These are phyloP conservation scores for Tremella fuciformis DNA, from an alignment of 768 basidiomycete genomes.

Conservation along the genomic window DNA sequence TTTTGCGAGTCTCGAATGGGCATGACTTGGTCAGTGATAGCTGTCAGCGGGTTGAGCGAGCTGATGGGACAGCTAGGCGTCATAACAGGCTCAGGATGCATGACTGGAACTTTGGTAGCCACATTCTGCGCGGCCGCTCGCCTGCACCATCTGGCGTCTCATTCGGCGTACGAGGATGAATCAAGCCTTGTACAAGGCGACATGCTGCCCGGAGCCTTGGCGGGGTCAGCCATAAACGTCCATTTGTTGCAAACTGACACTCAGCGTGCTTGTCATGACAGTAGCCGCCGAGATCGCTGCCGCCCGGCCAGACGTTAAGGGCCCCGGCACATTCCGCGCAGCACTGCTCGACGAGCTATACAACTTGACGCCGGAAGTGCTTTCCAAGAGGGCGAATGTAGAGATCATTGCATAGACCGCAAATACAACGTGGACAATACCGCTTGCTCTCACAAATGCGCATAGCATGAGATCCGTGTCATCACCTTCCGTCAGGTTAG, in stretches of 20 bases:
- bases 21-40: slow-evolving; percentile 52
- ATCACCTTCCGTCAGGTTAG: neutral
- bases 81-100: slow-evolving; percentile 89
- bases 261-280: slow-evolving; percentile 61
- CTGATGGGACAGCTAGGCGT: slow-evolving; percentile 59
- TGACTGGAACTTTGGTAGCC: slow-evolving; percentile 64
- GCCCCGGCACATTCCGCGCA: slow-evolving; percentile 65
- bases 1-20: slow-evolving; percentile 73
- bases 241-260: slow-evolving; percentile 15
- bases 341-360: slow-evolving; percentile 64
- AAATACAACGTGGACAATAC: too few relatives aligned
- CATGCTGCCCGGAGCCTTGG: slow-evolving; percentile 70
- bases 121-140: slow-evolving; percentile 73
- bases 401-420: slow-evolving; percentile 20
- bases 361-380: slow-evolving; percentile 49
- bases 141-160: slow-evolving; percentile 51
- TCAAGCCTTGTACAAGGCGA: slow-evolving; percentile 66
- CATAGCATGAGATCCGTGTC: too few relatives aligned
- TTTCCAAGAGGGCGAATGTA: slow-evolving; percentile 47
- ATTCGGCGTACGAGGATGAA: slow-evolving; percentile 26
- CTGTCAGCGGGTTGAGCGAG: neutral
- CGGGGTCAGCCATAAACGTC: slow-evolving; percentile 59
- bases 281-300: slow-evolving; percentile 65
- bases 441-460: too few relatives aligned
- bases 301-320: slow-evolving; percentile 57